Base-by-base conservation (phyloP, 2,329 filamentous ascomycete genomes). In the Mycosphaerella sp. region DNA sequence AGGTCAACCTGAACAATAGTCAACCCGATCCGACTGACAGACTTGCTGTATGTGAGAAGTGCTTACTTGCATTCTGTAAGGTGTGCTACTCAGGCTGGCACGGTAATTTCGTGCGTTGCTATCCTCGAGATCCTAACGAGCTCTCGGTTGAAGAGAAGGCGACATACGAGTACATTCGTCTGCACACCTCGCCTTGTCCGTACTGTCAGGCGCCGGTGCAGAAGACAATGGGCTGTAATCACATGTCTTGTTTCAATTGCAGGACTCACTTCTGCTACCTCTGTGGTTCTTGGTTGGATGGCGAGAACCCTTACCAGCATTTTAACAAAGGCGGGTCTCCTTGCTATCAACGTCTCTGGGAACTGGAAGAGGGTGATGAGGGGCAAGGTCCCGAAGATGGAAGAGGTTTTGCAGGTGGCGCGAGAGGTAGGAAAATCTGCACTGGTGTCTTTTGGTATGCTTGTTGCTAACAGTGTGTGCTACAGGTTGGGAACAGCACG, bases 221-320 rank as follows among this genome's bases (percentile, higher is more conserved):
- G 69, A 98, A 98, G 76, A 89, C 86, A 1, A 84, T 88, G 66
- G 93, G 93, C 39, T 98, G 93, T 77, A 96, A 96, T 71, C 91
- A 96, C 72, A 97, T 97, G 90, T 87, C 85, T 47, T 96, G 92
- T 72, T 89, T 86, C 69, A 84, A 88, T 59, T 98, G 93, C 75
- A 79, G 85, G 48, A 87, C 89, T 2, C 92, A 97, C 70, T 97
- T 96, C 69, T 98, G 93, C 74, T 97, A 97, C 63, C 79, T 97
- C 1, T 97, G 93, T 67, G 86, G 86, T 0, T 80, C 84, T n/a
- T 97, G 89, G 87, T 78, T 98, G 41, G 80, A 85, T 53, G 82
- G 87, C 0, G 77, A 74, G 14, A 93, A 95, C 62, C 91, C 91
- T 1, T 97, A 97, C 67, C 74, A 79, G 51, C 93, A 98, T 70